Evolutionary conservation across 495 filamentous ascomycete genomes (phyloP).

Genomic region (Hyaloscypha variabilis): DNA sequence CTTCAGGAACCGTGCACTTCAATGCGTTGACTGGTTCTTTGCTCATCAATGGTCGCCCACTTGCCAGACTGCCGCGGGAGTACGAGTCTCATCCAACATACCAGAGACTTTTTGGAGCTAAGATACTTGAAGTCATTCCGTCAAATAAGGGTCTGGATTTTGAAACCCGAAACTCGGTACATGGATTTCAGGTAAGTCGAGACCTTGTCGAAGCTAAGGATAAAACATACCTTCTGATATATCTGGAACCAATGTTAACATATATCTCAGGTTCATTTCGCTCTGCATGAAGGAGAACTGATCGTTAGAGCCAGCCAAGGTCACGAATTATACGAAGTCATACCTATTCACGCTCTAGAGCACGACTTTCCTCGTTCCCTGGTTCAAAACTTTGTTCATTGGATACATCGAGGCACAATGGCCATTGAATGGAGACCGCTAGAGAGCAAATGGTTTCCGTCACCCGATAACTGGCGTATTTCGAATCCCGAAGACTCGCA

Average conservation of each 20-base stretch:
- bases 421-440: slow-evolving; percentile 49
- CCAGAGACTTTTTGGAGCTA: slow-evolving; percentile 39
- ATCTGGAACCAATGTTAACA: too few species aligned
- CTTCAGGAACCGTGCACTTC: slow-evolving; percentile 38
- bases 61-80: slow-evolving; percentile 43
- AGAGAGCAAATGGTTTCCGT: slow-evolving; percentile 37
- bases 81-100: slow-evolving; percentile 38
- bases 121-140: slow-evolving; percentile 31
- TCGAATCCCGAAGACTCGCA: background rate
- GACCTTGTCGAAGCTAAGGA: too few species aligned
- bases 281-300: slow-evolving; percentile 19
- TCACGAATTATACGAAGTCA: slow-evolving; percentile 35
- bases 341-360: slow-evolving; percentile 42
- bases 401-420: slow-evolving; percentile 41
- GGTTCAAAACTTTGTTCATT: slow-evolving; percentile 49
- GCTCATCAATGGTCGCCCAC: slow-evolving; percentile 50
- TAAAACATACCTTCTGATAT: too few species aligned
- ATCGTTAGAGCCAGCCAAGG: slow-evolving; percentile 19
- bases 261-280: slow-evolving; percentile 20
- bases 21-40: slow-evolving; percentile 51
- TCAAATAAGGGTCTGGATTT: slow-evolving; percentile 35
- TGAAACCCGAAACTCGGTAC: slow-evolving; percentile 11
- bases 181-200: background rate
- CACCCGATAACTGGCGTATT: slow-evolving; percentile 15
- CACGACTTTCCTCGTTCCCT: slow-evolving; percentile 47